Evolutionary conservation across 192 early-diverging fungal genomes (phyloP).

Genomic region (Coemansia sp.): DNA sequence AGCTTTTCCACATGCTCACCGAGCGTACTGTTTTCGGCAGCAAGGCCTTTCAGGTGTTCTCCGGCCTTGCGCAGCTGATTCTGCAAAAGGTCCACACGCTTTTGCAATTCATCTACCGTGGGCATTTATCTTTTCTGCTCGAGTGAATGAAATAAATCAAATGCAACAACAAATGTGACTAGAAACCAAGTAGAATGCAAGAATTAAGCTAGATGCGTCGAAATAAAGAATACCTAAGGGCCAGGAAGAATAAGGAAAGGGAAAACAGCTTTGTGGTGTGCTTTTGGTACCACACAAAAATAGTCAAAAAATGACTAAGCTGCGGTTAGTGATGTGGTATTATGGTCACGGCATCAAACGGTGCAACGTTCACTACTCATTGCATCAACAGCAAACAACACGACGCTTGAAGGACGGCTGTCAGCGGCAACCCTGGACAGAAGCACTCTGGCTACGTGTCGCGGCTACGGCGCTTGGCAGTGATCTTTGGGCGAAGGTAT

Average conservation of each 20-base stretch:
- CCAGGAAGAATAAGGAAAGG: too few relatives aligned
- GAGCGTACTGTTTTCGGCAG: conserved; percentile 57
- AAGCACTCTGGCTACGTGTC: too few relatives aligned
- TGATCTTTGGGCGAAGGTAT: too few relatives aligned
- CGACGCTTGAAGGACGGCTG: too few relatives aligned
- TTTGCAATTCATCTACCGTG: conserved; percentile 41
- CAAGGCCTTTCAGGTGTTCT: conserved; percentile 53
- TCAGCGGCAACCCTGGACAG: too few relatives aligned
- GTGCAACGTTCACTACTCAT: too few relatives aligned
- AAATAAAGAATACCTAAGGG: too few relatives aligned
- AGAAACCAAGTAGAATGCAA: background rate
- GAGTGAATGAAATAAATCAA: background rate
- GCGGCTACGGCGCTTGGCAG: too few relatives aligned
- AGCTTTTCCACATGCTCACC: conserved; percentile 48
- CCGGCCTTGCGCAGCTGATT: conserved; percentile 54
- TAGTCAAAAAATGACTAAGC: too few relatives aligned
- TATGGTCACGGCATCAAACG: too few relatives aligned
- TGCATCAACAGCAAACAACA: too few relatives aligned
- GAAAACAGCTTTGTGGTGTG: background rate
- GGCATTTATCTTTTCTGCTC: conserved; percentile 20
- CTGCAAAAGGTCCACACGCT: conserved; percentile 48
- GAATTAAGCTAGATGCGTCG: background rate
- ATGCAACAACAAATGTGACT: conserved; percentile 10
- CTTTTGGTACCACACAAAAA: background rate
- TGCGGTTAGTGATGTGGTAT: too few relatives aligned